phyloP scores from a whole-genome alignment of 331 rosid genomes.

The Rosa hybrid region DNA sequence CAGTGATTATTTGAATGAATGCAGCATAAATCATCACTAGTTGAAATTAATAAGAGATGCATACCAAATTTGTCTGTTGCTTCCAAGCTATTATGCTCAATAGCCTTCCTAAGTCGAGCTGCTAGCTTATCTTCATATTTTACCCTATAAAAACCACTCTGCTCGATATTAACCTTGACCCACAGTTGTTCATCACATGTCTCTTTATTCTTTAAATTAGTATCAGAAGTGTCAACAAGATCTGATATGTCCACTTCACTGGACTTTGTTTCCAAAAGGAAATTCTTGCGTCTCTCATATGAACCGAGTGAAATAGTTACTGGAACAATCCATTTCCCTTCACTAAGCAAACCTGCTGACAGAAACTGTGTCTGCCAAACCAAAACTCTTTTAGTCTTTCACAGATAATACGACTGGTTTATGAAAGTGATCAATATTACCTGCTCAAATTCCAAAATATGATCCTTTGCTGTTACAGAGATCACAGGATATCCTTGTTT shows the following conservation, averaged over 20 bases:
- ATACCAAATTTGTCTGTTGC: constrained; percentile 67
- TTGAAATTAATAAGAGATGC: constrained; percentile 4
- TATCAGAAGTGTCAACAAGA: constrained; percentile 28
- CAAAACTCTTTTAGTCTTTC: constrained; percentile 25
- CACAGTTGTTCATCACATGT: constrained; percentile 40
- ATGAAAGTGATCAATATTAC: constrained; percentile 30
- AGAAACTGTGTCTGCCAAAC: constrained; percentile 67
- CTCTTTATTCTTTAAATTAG: constrained; percentile 18
- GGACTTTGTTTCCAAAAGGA: constrained; percentile 53
- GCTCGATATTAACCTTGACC: constrained; percentile 74
- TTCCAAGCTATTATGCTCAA: constrained; percentile 55
- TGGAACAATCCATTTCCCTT: constrained; percentile 75
- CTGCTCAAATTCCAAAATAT: constrained; percentile 73
- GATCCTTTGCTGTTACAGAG: constrained; percentile 47
- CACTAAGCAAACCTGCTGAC: constrained; percentile 61
- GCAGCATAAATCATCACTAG: background rate
- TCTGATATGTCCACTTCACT: constrained; percentile 47
- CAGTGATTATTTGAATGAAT: background rate
- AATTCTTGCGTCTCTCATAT: constrained; percentile 49
- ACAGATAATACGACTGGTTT: constrained; percentile 1
- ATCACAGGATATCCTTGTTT: constrained; percentile 79
- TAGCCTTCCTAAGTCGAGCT: constrained; percentile 59
- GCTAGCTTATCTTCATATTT: constrained; percentile 69
- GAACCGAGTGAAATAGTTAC: constrained; percentile 63
- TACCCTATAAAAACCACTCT: constrained; percentile 80